phyloP scores from a whole-genome alignment of 139 green algal species.

The Penium margaritaceum region DNA sequence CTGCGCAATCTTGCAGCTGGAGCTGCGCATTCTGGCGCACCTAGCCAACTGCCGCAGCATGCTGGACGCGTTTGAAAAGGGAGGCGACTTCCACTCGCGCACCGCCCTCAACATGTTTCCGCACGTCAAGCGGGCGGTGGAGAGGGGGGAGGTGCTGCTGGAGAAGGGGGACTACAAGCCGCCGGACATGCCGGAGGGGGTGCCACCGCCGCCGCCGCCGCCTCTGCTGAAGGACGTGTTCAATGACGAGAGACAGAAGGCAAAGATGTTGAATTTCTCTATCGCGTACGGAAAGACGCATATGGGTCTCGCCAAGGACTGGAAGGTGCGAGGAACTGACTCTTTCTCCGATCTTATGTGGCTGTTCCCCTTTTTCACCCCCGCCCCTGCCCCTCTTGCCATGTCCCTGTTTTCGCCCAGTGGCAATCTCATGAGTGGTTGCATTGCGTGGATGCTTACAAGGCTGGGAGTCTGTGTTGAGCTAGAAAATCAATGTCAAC shows the following conservation, averaged over 20 bases:
- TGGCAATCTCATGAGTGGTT: no score
- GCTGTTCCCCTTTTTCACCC: no score
- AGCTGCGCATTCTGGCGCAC: constrained; percentile 93
- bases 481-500: no score
- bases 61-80: constrained; percentile 76
- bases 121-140: constrained; percentile 81
- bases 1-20: constrained; percentile 64
- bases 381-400: no score
- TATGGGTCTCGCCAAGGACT: constrained; percentile 88
- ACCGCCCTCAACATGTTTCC: constrained; percentile 93
- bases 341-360: no score
- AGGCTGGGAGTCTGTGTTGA: no score
- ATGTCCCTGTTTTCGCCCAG: no score
- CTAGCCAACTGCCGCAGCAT: constrained; percentile 82
- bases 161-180: no score
- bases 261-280: constrained; percentile 95
- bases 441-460: no score
- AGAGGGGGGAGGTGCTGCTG: constrained; percentile 56
- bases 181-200: no score
- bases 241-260: constrained; percentile 62
- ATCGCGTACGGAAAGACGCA: constrained; percentile 98
- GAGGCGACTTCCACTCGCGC: constrained; percentile 92
- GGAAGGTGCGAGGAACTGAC: constrained; percentile 56
- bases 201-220: constrained; percentile 1
- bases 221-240: constrained; percentile 60